phyloP scores from a whole-genome alignment of 164 flowering plant genomes.

The Brasenia schreberi region DNA sequence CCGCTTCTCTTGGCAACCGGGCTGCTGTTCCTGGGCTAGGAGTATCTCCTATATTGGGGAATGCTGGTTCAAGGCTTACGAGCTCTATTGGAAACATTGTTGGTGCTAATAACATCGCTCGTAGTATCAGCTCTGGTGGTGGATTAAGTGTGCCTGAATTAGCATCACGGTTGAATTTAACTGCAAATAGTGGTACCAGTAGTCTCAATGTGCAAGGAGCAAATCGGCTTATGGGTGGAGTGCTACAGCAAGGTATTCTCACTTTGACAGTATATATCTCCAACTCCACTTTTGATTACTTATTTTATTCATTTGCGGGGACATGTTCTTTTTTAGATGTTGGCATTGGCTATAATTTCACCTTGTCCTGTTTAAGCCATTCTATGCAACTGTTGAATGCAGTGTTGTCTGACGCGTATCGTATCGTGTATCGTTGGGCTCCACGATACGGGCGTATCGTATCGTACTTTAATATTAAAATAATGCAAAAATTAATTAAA shows the following conservation, averaged over 20 bases:
- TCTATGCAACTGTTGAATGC: no score
- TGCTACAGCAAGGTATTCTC: conserved; percentile 57
- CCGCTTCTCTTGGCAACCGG: conserved; percentile 40
- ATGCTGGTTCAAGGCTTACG: conserved; percentile 58
- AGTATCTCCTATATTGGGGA: conserved; percentile 69
- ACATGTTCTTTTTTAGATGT: not conserved
- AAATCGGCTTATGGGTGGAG: conserved; percentile 56
- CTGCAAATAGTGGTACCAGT: conserved; percentile 55
- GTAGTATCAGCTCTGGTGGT: conserved; percentile 58
- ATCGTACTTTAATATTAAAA: no score
- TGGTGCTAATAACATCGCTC: conserved; percentile 62
- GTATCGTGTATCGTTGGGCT: no score
- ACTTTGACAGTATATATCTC: not conserved
- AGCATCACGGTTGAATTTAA: conserved; percentile 62
- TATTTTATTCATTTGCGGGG: not conserved
- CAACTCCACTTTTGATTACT: not conserved
- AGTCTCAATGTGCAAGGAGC: conserved; percentile 47
- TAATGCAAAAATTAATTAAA: no score
- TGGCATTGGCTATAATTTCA: no score
- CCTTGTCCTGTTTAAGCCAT: no score
- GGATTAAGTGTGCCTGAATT: conserved; percentile 67
- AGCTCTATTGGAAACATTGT: conserved; percentile 71
- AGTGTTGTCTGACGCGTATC: no score
- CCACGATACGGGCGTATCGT: no score
- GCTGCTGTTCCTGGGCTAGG: conserved; percentile 66